Percentiles rank a stretch among this genome's conserved stretches.
These are phyloP conservation scores for Bipolaris sorokiniana DNA, from an alignment of 2,329 filamentous ascomycete species.

Conservation along the genomic window DNA sequence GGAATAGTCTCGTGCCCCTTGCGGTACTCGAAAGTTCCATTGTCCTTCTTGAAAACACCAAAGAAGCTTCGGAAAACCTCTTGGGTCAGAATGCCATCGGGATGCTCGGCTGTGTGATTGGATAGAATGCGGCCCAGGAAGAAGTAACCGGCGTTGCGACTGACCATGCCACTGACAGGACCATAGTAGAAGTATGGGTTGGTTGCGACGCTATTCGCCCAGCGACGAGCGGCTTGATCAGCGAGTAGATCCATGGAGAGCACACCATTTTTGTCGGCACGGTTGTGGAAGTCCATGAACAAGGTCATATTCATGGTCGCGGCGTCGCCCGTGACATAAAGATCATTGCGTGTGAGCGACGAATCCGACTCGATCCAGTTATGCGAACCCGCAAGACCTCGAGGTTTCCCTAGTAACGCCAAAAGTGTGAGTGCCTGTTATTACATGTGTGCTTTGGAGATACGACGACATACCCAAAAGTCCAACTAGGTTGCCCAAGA, in stretches of 20 bases:
- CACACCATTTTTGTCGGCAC: constrained; percentile 21
- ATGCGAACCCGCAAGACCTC: constrained; percentile 54
- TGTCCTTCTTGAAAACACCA: constrained; percentile 51
- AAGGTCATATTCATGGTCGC: constrained; percentile 52
- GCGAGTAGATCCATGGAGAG: constrained; percentile 24
- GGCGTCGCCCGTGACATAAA: constrained; percentile 51
- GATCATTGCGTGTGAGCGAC: constrained; percentile 51
- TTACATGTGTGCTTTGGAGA: constrained; percentile 15
- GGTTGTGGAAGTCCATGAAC: constrained; percentile 54
- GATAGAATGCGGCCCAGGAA: constrained; percentile 42
- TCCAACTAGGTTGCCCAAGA: constrained; percentile 53
- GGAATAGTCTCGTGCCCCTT: constrained; percentile 60
- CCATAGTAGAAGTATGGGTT: constrained; percentile 64
- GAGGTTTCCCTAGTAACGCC: constrained; percentile 45
- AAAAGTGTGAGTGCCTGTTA: too few species aligned
- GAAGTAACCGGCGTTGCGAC: constrained; percentile 54
- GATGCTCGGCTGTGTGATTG: constrained; percentile 24
- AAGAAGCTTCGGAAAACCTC: constrained; percentile 56
- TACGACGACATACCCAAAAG: constrained; percentile 49
- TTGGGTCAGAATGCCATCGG: constrained; percentile 25
- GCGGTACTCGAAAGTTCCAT: constrained; percentile 48
- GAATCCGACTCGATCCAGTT: constrained; percentile 53
- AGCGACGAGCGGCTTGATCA: constrained; percentile 48
- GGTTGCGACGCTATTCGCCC: constrained; percentile 55
- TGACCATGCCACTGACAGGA: constrained; percentile 58